Conservation (phyloP, 495 filamentous ascomycete genomes). For the Daldinia caldariorum region DNA sequence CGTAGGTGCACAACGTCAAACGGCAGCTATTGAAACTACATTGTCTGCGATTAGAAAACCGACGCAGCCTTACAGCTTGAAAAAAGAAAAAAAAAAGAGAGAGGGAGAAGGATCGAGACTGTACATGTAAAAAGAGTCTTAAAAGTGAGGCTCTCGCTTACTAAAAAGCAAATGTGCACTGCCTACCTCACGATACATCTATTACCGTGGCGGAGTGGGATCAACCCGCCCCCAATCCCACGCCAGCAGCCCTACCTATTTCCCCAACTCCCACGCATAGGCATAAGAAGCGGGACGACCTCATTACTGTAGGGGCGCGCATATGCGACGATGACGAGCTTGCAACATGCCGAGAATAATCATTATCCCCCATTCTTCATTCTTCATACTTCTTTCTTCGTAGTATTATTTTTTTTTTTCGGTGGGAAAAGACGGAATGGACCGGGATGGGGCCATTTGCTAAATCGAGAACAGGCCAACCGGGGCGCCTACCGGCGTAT, state of each 20-base stretch:
- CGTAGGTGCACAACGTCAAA: background rate
- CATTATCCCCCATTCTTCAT: background rate
- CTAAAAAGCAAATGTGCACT: background rate
- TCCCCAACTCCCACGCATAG: background rate
- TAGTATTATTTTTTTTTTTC: background rate
- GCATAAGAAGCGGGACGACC: slow-evolving; percentile 14
- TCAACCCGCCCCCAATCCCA: background rate
- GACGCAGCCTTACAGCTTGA: background rate
- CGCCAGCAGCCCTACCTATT: background rate
- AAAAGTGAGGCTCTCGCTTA: background rate
- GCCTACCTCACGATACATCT: background rate
- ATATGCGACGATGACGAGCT: slow-evolving; percentile 22
- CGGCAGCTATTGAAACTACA: background rate
- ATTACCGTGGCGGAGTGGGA: background rate
- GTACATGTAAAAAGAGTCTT: background rate
- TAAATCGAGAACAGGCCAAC: background rate
- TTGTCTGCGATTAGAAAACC: background rate
- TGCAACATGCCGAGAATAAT: background rate
- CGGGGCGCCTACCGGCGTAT: background rate
- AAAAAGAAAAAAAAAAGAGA: background rate
- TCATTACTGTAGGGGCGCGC: background rate
- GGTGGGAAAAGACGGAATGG: background rate
- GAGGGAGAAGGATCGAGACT: background rate
- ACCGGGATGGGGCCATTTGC: background rate
- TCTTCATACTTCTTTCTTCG: background rate